A percentile compares a stretch with the other conserved stretches of the same genome.
phyloP scores from a whole-genome alignment of 805 yeast genomes.

The Saccharomycopsis malanga region DNA sequence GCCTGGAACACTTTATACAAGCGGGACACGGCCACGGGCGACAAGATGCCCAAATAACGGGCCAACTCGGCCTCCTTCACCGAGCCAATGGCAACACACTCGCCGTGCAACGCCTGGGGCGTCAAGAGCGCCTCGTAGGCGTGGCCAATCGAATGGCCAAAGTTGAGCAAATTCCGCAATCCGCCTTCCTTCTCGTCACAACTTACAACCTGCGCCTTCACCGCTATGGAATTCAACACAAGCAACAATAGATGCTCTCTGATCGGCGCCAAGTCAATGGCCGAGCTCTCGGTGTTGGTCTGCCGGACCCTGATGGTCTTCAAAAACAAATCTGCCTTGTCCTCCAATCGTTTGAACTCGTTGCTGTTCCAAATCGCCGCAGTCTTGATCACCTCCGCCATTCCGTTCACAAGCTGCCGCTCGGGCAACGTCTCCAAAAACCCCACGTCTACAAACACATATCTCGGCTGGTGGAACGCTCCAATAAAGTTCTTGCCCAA shows the following conservation, averaged over 20 bases:
- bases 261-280: constrained; percentile 62
- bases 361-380: constrained; percentile 95
- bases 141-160: constrained; percentile 97
- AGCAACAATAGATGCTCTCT: constrained; percentile 68
- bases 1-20: constrained; percentile 74
- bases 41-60: constrained; percentile 80
- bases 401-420: constrained; percentile 93
- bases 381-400: constrained; percentile 96
- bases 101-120: constrained; percentile 95
- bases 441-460: constrained; percentile 79
- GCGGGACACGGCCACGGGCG: constrained; percentile 92
- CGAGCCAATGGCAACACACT: constrained; percentile 97
- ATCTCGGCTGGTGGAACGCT: constrained; percentile 93
- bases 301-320: constrained; percentile 46
- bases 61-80: constrained; percentile 91
- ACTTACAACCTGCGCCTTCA: constrained; percentile 91
- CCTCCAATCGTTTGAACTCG: constrained; percentile 81
- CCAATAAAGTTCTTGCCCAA: constrained; percentile 93
- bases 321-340: constrained; percentile 62
- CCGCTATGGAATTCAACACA: constrained; percentile 78
- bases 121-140: constrained; percentile 97
- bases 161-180: constrained; percentile 82
- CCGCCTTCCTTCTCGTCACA: constrained; percentile 95
- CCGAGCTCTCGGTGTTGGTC: constrained; percentile 29
- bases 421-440: constrained; percentile 85